phyloP scores from a whole-genome alignment of 2,329 filamentous ascomycete species.

The Calonectria ilicicola region DNA sequence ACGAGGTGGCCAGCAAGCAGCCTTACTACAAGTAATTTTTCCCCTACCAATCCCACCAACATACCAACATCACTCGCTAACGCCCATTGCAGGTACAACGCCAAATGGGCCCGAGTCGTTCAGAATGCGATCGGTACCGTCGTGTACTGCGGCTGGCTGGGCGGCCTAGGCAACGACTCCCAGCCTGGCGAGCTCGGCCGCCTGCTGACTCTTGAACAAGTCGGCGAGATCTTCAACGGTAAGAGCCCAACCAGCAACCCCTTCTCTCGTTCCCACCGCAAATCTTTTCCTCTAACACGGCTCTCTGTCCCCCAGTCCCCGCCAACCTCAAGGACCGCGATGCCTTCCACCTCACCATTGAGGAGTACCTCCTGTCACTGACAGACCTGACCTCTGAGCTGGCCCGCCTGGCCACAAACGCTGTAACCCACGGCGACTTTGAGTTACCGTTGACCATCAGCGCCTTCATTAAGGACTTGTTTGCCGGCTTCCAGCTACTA shows the following conservation, averaged over 20 bases:
- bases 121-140: slow-evolving; percentile 79
- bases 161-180: slow-evolving; percentile 71
- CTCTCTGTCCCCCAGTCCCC: slow-evolving; percentile 71
- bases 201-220: slow-evolving; percentile 88
- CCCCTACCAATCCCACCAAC: neutral
- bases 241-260: slow-evolving; percentile 38
- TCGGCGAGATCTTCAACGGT: slow-evolving; percentile 83
- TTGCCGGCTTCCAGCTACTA: slow-evolving; percentile 95
- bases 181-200: slow-evolving; percentile 68
- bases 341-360: slow-evolving; percentile 94
- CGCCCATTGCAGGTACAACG: slow-evolving; percentile 72
- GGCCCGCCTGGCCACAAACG: slow-evolving; percentile 90
- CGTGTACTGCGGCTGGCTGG: slow-evolving; percentile 79
- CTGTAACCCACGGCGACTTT: slow-evolving; percentile 89
- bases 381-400: slow-evolving; percentile 92
- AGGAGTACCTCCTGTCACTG: slow-evolving; percentile 93
- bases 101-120: slow-evolving; percentile 84
- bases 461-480: slow-evolving; percentile 93
- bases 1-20: slow-evolving; percentile 80
- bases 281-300: neutral
- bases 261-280: neutral
- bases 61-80: slow-evolving; percentile 13
- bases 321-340: slow-evolving; percentile 92
- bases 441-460: slow-evolving; percentile 87
- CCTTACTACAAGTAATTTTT: slow-evolving; percentile 91